phyloP scores from a whole-genome alignment of 306 rosid genomes.

The Leucaena leucocephala region DNA sequence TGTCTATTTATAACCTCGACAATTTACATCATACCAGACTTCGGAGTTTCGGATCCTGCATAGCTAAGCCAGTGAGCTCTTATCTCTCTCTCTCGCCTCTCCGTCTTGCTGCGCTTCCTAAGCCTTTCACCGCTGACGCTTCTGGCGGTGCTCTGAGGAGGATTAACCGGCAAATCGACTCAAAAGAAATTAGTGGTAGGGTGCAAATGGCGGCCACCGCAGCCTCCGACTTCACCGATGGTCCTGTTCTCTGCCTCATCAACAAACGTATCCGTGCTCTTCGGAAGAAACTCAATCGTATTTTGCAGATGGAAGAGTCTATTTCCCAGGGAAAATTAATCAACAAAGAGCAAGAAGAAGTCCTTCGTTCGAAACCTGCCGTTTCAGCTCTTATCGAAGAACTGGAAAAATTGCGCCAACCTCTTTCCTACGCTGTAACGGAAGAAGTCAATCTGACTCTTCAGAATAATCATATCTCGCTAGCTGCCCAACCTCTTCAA shows the following conservation, averaged over 20 bases:
- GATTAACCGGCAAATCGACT: no score
- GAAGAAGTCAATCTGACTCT: conserved; percentile 64
- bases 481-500: conserved; percentile 7
- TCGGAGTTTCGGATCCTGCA: no score
- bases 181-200: neutral
- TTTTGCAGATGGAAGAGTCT: conserved; percentile 70
- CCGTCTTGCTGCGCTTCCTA: no score
- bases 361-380: conserved; percentile 75
- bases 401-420: conserved; percentile 88
- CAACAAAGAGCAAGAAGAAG: conserved; percentile 84
- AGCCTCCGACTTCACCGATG: conserved; percentile 64
- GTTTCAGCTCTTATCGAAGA: conserved; percentile 68
- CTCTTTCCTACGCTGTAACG: conserved; percentile 67
- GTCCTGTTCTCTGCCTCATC: conserved; percentile 84
- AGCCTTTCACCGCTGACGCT: no score
- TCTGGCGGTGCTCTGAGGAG: no score
- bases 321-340: conserved; percentile 72
- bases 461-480: conserved; percentile 40
- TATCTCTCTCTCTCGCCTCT: no score
- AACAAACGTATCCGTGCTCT: conserved; percentile 90
- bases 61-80: no score
- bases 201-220: conserved; percentile 63
- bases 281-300: conserved; percentile 79
- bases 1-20: no score
- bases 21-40: no score